Percentiles rank a stretch among this genome's conserved stretches.
phyloP scores from a whole-genome alignment of 805 yeast genomes.

The Saturnispora ahearnii region DNA sequence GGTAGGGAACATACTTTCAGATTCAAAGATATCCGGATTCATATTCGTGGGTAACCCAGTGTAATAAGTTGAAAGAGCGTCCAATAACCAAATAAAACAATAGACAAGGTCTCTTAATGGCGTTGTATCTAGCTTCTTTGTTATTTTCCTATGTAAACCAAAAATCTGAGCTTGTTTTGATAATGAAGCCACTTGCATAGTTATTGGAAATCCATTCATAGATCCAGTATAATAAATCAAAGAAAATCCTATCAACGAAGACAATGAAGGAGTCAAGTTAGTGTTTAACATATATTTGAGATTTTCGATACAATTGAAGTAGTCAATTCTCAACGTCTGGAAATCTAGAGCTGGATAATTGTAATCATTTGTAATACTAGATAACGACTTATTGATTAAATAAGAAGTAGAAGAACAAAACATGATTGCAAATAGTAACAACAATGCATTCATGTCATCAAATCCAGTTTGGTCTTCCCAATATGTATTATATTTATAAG shows the following conservation, averaged over 20 bases:
- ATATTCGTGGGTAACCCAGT: constrained; percentile 19
- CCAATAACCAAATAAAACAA: constrained; percentile 18
- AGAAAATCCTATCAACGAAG: constrained; percentile 14
- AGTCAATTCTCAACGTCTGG: constrained; percentile 10
- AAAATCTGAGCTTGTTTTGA: constrained; percentile 14
- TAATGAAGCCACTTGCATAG: constrained; percentile 13
- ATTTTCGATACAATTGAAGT: constrained; percentile 17
- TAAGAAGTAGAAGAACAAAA: constrained; percentile 17
- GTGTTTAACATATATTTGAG: constrained; percentile 14
- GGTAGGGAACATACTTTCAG: constrained; percentile 11
- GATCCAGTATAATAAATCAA: constrained; percentile 18
- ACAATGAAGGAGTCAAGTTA: constrained; percentile 16
- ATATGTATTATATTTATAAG: constrained; percentile 11
- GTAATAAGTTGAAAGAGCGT: constrained; percentile 17
- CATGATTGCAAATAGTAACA: constrained; percentile 15
- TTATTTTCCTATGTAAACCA: constrained; percentile 17
- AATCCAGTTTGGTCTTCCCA: constrained; percentile 11
- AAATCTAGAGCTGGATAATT: neutral
- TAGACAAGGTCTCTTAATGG: constrained; percentile 17
- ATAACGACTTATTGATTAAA: constrained; percentile 2
- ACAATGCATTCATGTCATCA: constrained; percentile 12
- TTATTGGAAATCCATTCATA: constrained; percentile 14
- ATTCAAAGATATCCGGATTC: constrained; percentile 14
- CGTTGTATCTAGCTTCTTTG: constrained; percentile 2
- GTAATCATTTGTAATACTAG: neutral